Conservation (phyloP, 169 alveolate genomes). For the Eimeria tenella region DNA sequence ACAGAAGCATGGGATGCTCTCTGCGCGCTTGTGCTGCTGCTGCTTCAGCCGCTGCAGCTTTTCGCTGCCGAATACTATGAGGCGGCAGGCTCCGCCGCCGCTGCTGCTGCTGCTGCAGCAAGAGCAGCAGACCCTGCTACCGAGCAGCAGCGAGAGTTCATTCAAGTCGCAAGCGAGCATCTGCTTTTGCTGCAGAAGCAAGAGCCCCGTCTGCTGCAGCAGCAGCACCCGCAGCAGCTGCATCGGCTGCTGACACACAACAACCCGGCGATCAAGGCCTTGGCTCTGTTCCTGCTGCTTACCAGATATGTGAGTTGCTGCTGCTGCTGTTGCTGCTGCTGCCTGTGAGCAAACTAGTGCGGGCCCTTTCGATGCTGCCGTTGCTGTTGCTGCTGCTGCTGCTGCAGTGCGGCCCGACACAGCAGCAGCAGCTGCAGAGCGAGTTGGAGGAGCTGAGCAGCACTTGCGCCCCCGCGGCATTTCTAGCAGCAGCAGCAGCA, state of each 20-base stretch:
- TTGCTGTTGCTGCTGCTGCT: conserved; percentile 17
- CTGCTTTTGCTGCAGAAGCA: not conserved
- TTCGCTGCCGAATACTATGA: not conserved
- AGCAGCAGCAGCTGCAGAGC: not conserved
- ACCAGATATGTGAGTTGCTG: conserved; percentile 29
- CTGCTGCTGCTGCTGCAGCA: not conserved
- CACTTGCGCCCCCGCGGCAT: not conserved
- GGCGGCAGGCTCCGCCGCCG: not conserved
- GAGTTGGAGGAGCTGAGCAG: not conserved
- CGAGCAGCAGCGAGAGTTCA: conserved; percentile 37
- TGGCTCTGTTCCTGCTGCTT: not conserved
- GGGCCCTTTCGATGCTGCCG: not conserved
- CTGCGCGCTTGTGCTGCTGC: conserved; percentile 1
- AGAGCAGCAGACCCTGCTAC: not conserved
- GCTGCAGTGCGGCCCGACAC: not conserved
- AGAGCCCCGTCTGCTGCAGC: not conserved
- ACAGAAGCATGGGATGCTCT: not conserved
- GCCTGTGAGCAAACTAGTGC: not conserved
- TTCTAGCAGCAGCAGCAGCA: conserved; percentile 35
- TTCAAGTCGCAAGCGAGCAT: not conserved
- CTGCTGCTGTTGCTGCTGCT: not conserved
- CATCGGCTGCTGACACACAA: not conserved
- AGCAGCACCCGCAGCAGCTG: conserved; percentile 4
- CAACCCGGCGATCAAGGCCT: conserved; percentile 29
- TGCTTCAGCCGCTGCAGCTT: conserved; percentile 30